Evolutionary conservation across 2,329 filamentous ascomycete genomes (phyloP).

Genomic region (Dactylonectria macrodidyma): DNA sequence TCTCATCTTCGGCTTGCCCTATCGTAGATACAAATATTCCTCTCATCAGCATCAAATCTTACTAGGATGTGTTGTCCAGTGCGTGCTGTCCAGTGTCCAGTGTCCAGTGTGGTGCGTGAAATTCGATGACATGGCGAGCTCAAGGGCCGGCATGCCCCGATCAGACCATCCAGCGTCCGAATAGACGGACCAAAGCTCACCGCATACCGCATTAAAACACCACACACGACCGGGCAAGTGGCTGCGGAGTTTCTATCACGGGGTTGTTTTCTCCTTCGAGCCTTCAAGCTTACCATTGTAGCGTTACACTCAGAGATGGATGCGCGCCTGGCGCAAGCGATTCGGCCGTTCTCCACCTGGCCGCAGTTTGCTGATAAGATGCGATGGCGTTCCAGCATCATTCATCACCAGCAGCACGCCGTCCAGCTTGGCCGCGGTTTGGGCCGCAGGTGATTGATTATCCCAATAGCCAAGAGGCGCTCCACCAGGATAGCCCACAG

Average conservation of each 20-base stretch:
- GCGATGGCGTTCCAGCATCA: conserved; percentile 40
- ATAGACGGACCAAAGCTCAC: conserved; percentile 14
- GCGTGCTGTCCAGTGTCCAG: too few species aligned
- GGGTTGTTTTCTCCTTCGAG: conserved; percentile 26
- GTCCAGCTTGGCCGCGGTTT: conserved; percentile 43
- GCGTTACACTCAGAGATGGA: conserved; percentile 26
- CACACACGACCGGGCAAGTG: conserved; percentile 5
- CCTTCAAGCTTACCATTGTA: conserved; percentile 10
- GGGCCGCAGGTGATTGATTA: conserved; percentile 39
- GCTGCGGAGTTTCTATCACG: conserved; percentile 10
- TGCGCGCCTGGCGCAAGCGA: conserved; percentile 29
- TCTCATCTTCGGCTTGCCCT: conserved; percentile 8
- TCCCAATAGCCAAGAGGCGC: conserved; percentile 34
- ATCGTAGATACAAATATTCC: conserved; percentile 14
- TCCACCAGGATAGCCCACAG: conserved; percentile 35
- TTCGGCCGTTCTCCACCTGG: conserved; percentile 23
- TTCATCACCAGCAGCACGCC: conserved; percentile 32
- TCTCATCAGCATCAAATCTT: conserved; percentile 9
- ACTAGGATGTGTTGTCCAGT: conserved; percentile 18
- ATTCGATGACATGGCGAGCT: conserved; percentile 15
- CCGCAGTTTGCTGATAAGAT: conserved; percentile 26
- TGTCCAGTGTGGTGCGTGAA: not conserved
- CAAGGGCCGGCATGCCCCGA: conserved; percentile 14
- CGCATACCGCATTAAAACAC: not conserved
- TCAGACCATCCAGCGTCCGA: conserved; percentile 28